A percentile compares a stretch with the other conserved stretches of the same genome.
Conservation (phyloP, 108 stramenopile species). For the Parietichytrium sp. region DNA sequence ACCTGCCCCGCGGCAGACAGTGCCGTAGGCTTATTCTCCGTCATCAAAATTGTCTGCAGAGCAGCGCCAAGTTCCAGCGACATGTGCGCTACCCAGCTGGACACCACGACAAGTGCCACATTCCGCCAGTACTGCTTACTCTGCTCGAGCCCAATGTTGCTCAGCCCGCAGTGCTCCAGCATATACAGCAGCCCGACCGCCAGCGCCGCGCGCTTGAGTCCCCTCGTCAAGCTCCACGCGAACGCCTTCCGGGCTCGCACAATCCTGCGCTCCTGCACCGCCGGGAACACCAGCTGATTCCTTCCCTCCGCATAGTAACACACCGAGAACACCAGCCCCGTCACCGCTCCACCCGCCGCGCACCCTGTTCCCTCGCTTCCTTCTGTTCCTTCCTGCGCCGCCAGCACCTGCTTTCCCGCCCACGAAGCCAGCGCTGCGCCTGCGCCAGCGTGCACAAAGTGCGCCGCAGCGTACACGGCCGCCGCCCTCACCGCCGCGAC, state of each 20-base stretch:
- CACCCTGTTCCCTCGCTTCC: not conserved
- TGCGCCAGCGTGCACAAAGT: not conserved
- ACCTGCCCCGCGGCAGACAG: not conserved
- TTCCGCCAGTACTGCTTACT: not conserved
- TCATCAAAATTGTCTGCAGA: not conserved
- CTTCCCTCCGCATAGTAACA: not conserved
- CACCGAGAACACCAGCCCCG: not conserved
- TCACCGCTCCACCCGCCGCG: not conserved
- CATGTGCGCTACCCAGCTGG: not conserved
- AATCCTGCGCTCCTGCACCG: not conserved
- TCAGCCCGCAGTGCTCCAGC: not conserved
- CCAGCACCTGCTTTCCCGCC: not conserved
- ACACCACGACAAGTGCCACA: not conserved
- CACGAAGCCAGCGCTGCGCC: not conserved
- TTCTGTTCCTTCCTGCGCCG: not conserved
- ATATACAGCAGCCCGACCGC: not conserved
- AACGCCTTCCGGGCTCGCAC: constrained; percentile 19
- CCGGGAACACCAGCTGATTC: not conserved
- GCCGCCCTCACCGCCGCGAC: not conserved
- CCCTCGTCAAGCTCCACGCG: not conserved
- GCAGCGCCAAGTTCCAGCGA: not conserved
- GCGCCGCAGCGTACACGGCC: not conserved
- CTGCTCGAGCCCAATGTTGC: not conserved
- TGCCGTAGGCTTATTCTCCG: not conserved
- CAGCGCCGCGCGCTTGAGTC: not conserved